Evolutionary conservation across 2,329 filamentous ascomycete species (phyloP).

Genomic region (Hymenoscyphus fraxineus): DNA sequence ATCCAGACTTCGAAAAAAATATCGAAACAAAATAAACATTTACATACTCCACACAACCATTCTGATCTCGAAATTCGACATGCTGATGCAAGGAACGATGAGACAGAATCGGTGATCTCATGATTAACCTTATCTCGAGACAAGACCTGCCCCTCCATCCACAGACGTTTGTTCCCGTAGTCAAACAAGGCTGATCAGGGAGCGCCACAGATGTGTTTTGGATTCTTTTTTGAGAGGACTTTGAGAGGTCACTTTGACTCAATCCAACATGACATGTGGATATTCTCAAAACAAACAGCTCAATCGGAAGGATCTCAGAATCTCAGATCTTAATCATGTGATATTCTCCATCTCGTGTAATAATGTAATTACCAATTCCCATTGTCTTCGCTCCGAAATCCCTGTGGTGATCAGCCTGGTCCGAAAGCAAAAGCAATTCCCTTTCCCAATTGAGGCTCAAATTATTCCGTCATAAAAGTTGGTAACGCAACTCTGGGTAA

Average conservation of each 20-base stretch:
- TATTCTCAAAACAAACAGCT: background rate
- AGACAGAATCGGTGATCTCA: background rate
- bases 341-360: background rate
- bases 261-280: background rate
- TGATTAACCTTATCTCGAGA: background rate
- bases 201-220: background rate
- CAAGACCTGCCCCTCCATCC: background rate
- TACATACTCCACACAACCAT: no score
- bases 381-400: background rate
- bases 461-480: background rate
- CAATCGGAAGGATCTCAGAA: background rate
- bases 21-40: no score
- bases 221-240: background rate
- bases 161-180: background rate
- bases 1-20: no score
- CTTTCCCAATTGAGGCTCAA: background rate
- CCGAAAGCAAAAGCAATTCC: background rate
- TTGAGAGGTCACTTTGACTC: background rate
- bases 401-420: slow-evolving; percentile 6
- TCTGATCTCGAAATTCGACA: background rate
- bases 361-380: background rate
- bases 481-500: background rate
- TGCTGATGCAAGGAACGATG: background rate
- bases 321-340: slow-evolving; percentile 7
- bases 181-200: slow-evolving; percentile 1